phyloP scores from a whole-genome alignment of 1,139 yeast genomes.

The Candida sp. region DNA sequence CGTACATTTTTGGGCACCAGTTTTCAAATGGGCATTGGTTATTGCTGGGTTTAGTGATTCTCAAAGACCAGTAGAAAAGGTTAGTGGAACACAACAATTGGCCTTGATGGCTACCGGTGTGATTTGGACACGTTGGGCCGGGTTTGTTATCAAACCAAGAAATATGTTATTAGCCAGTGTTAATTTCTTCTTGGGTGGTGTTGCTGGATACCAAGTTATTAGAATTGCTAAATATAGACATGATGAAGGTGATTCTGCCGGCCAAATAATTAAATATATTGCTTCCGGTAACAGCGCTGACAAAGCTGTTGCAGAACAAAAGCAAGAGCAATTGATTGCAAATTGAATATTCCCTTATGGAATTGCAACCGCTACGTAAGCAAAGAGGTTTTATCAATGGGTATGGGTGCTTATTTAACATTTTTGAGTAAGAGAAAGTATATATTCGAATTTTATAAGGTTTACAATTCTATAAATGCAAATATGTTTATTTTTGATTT shows the following conservation, averaged over 20 bases:
- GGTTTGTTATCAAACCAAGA: conserved; percentile 83
- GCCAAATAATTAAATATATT: conserved; percentile 57
- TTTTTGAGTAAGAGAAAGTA: no score
- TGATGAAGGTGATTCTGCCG: conserved; percentile 43
- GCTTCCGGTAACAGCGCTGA: conserved; percentile 40
- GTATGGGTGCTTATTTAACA: no score
- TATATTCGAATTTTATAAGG: background rate
- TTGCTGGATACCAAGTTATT: conserved; percentile 80
- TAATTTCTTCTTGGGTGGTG: conserved; percentile 88
- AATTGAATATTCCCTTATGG: background rate
- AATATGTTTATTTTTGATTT: no score
- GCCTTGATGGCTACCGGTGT: conserved; percentile 91
- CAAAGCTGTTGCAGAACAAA: conserved; percentile 1
- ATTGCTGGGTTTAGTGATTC: conserved; percentile 87
- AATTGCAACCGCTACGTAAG: no score
- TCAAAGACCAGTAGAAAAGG: conserved; percentile 85
- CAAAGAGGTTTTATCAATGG: no score
- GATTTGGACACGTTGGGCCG: conserved; percentile 99
- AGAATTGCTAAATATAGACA: conserved; percentile 68
- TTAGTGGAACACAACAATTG: conserved; percentile 88
- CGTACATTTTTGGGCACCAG: conserved; percentile 89
- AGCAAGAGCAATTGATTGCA: background rate
- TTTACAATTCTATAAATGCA: background rate
- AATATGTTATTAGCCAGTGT: conserved; percentile 87
- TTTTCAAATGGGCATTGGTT: conserved; percentile 79